Evolutionary conservation across 192 early-diverging fungal genomes (phyloP), one percentile per base, ranked within the genome.

Genomic region (Pilobolus umbonatus): DNA sequence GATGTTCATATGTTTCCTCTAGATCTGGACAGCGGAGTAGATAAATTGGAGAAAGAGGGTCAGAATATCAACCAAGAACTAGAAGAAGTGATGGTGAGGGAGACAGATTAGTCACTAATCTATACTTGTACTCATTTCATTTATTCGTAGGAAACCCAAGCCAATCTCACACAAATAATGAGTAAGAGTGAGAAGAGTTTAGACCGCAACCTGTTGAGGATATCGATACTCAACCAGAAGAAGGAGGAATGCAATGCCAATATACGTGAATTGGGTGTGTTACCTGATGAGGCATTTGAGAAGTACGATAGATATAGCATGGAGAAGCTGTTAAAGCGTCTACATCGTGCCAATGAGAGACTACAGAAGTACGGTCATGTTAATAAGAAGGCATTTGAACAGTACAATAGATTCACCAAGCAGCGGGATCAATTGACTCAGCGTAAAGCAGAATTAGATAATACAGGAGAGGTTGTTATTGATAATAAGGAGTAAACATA

Each of bases 341-440:
- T 90, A 50, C 84, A 95, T 65, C 80, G 79, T 52, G 81, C 86
- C 22, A 94, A 94, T 68, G 94, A 95, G 60, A 79, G 74, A 28
- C 75, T 99, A 26, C 90, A 93, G 55, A 86, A 88, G 73, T 97
- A 88, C 63, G 82, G 84, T 14, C 95, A 96, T 60, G 92, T 99
- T 57, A 99, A 99, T 81, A 99, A 96, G 67, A 95, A 96, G 72
- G 96, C 96, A 0, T 93, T 94, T 74, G 96, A 99, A 78, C 96
- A 99, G 75, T 97, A 91, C 64, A 83, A 72, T 62, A 92, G 90
- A 62, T 99, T 97, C 68, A 93, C 91, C 2, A 86, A 89, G 58
- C 95, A 97, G 62, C 81, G 87, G 12, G 92, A 94, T 47, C 69
- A 80, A 34, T 84, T 99, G 29, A 78, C 80, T 31, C 74, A 88